Evolutionary conservation across 306 rosid genomes (phyloP), one percentile per base, ranked within the genome.

Genomic region (Sophora flavescens): DNA sequence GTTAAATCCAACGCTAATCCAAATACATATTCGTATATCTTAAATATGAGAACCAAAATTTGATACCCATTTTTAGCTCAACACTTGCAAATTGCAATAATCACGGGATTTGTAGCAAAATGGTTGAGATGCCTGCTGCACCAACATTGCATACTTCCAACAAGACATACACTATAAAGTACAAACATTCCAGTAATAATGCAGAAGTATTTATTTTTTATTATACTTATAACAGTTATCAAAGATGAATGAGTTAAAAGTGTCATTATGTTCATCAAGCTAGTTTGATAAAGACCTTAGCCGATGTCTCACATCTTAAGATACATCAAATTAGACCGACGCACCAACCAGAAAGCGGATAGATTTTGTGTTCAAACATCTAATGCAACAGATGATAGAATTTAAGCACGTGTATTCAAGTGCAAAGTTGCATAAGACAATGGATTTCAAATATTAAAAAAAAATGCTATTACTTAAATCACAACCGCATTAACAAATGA

Each of bases 371-470:
- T 74, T 52, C 78, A 65, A 30, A 81, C 22, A 54, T 38, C 48
- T 56, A 38, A 35, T 50, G 32, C 26, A 42, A 44, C 5, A 44
- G 32, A 61, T 54, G 6, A 53, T 32, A 44, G 59, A 71, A 57
- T 64, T 61, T 73, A 77, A 68, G 70, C 87, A 80, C 75, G 74
- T 77, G 85, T 57, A 45, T 48, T 71, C 30, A 71, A 76, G 53
- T 30, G 32, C 57, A 28, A 50, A 80, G 50, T 52, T 30, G 41
- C 59, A 62, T 44, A 58, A 51, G 74, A 36, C 61, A 70, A 82
- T 28, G 53, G 57, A 10, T 69, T 76, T 80, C 68, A 48, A 60
- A 54, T 30, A 38, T 17, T 30, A 58, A 28, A 18, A 67, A 16
- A 63, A 12, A 50, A 60, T 48, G 39, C n/a, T 2, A 47, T 79